phyloP scores from a whole-genome alignment of 2,329 filamentous ascomycete genomes.

The Fusarium liriodendri region DNA sequence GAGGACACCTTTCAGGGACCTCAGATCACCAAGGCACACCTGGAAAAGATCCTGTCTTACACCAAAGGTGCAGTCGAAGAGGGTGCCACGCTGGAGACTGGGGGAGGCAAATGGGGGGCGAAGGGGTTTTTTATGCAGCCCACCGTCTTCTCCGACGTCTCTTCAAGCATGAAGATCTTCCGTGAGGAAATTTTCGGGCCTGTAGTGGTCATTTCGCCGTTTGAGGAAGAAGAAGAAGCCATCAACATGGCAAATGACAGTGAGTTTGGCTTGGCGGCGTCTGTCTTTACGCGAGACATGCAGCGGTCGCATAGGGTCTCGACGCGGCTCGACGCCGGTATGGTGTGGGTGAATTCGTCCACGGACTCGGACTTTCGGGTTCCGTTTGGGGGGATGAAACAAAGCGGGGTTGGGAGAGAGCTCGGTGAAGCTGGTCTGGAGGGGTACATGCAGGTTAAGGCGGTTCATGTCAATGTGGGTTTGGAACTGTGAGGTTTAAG shows the following conservation, averaged over 20 bases:
- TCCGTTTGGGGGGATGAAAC: neutral
- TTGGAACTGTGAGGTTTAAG: neutral
- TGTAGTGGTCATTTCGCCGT: neutral
- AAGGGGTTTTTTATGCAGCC: neutral
- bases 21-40: neutral
- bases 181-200: neutral
- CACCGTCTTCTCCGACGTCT: neutral
- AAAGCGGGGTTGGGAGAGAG: neutral
- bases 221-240: neutral
- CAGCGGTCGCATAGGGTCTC: neutral
- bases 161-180: neutral
- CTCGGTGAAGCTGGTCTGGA: neutral
- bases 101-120: neutral
- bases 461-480: neutral
- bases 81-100: neutral
- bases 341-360: neutral
- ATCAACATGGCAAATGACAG: neutral
- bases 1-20: neutral
- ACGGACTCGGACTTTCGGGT: neutral
- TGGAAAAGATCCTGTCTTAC: neutral
- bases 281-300: neutral
- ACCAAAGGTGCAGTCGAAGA: neutral
- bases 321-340: neutral
- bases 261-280: neutral
- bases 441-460: neutral